Evolutionary conservation across 2,329 filamentous ascomycete genomes (phyloP), one percentile per base, ranked within the genome.

Genomic region (Verticillium longisporum): DNA sequence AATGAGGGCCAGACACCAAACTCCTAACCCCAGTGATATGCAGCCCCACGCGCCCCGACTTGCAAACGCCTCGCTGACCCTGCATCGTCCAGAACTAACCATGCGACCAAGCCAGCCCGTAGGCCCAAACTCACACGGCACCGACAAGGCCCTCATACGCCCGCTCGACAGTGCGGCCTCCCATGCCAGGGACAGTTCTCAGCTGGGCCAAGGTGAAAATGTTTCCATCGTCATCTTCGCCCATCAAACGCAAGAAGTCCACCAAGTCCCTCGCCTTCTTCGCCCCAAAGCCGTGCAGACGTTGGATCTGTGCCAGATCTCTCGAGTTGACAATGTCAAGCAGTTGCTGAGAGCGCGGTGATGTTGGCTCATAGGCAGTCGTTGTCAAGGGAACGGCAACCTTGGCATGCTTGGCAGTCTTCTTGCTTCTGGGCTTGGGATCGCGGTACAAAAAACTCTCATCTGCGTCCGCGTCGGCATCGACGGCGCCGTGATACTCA

Each of bases 301-400:
- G 76, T 68, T 83, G 83, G 72, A 92, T 92, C 69, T 83, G 79
- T 14, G 76, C 76, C 18, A 88, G 74, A 63, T 92, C 87, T 57
- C 87, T 82, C 21, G 88, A 90, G 76, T 92, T 92, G 74, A 92
- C 84, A 67, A 92, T 88, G 56, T 83, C 78, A 2, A 92, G 79
- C 2, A 92, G 75, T 62, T 83, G 82, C 64, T 80, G 80, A 6
- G 87, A 88, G 3, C 85, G 80, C 1, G 87, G 87, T 1, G 84
- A 74, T 50, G 62, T 69, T 56, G 65, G 75, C 7, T 74, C 75
- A 13, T 80, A 78, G 14, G 80, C 75, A 45, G 83, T 80, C 0
- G 68, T 64, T 31, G 74, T 61, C 33, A 69, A 57, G 9, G 7
- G 18, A 33, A 31, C 4, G 21, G 13, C 54, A n/a, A 31, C 26